Evolutionary conservation across 2,329 filamentous ascomycete species (phyloP), one percentile per base, ranked within the genome.

Genomic region (Fusarium kyushuense): DNA sequence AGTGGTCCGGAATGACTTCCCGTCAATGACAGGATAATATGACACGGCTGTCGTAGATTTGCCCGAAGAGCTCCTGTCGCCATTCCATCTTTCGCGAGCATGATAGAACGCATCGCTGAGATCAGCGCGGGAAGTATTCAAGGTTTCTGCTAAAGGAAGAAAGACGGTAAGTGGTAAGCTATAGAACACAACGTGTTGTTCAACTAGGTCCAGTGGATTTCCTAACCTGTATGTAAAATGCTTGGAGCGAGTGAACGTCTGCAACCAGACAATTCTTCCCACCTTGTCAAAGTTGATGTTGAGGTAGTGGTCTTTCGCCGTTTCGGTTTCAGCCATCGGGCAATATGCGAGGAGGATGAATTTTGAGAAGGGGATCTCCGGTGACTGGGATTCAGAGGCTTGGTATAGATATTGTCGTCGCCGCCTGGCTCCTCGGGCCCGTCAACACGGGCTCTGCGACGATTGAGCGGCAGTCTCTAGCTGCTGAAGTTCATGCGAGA

Each of bases 81-180:
- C 71, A 16, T 65, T 71, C 63, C 67, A 75, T 64, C 72, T 76
- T 10, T 67, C 54, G 57, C 60, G 75, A 57, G 76, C 71, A 47
- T 70, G 70, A 6, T 73, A 71, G 53, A 79, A 75, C 30, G 74
- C 69, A 55, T 73, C 72, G 38, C 73, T 73, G n/a, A 79, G 67
- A 42, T 74, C 78, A 54, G 69, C 70, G 19, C 72, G 71, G 14
- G 71, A 72, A 45, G 62, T 64, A 21, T 42, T 38, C 27, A 21
- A 23, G 23, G 17, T 33, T 48, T 43, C 40, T 21, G 17, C 43
- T 57, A 21, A 13, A 29, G 13, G 12, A 21, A 21, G 19, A 19
- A 45, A 13, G 16, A 19, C 8, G 35, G 25, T 21, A 21, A 32
- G 23, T 7, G n/a, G n/a, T n/a, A n/a, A n/a, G 47, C n/a, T 27